A percentile compares a stretch with the other conserved stretches of the same genome.
These are phyloP conservation scores for Capsella bursapastoris DNA, from an alignment of 345 rosid genomes.

Conservation along the genomic window DNA sequence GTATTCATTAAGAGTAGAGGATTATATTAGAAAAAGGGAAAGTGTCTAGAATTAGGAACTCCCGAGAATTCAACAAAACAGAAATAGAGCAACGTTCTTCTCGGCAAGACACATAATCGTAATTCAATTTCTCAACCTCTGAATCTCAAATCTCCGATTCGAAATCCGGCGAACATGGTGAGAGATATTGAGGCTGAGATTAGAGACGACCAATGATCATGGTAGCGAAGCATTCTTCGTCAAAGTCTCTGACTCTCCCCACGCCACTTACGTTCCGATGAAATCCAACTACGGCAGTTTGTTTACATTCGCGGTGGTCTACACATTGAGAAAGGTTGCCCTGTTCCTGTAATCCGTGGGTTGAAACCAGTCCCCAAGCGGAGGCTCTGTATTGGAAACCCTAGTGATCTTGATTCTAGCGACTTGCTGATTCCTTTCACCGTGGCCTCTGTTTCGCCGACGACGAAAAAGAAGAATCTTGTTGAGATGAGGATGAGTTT, in stretches of 20 bases:
- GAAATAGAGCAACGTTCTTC: no score
- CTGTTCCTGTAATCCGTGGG: slow-evolving; percentile 58
- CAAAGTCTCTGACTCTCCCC: slow-evolving; percentile 63
- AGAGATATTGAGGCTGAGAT: no score
- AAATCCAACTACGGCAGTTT: slow-evolving; percentile 60
- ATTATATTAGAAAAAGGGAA: no score
- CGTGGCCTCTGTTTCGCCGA: slow-evolving; percentile 15
- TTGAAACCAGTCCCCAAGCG: slow-evolving; percentile 53
- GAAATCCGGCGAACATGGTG: no score
- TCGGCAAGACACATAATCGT: no score
- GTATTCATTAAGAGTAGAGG: no score
- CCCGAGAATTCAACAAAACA: no score
- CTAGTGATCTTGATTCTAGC: slow-evolving; percentile 51
- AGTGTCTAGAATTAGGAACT: no score
- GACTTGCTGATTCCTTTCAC: slow-evolving; percentile 42
- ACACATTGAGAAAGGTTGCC: slow-evolving; percentile 49
- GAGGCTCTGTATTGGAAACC: slow-evolving; percentile 54
- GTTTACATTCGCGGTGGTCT: slow-evolving; percentile 49
- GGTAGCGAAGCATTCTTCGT: slow-evolving; percentile 56
- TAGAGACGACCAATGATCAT: slow-evolving; percentile 45
- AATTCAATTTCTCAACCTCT: no score
- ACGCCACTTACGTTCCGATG: slow-evolving; percentile 55
- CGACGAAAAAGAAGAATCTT: slow-evolving; percentile 18
- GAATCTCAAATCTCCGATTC: no score
- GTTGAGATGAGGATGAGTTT: no score